Evolutionary conservation across 2,329 filamentous ascomycete species (phyloP).

Genomic region (Hypoxylon sp.): DNA sequence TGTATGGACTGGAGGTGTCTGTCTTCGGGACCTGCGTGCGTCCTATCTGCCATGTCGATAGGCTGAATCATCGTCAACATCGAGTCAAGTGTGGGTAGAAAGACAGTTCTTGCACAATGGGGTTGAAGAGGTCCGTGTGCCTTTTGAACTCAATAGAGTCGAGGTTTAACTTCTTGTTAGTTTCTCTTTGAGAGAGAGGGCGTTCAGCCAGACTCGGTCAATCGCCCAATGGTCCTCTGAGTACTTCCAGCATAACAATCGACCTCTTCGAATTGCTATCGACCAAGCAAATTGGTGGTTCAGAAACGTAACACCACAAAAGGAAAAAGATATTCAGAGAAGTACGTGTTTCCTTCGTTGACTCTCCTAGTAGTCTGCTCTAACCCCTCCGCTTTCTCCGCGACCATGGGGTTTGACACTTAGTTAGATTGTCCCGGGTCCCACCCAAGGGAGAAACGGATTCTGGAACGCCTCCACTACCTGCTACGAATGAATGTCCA

Average conservation of each 20-base stretch:
- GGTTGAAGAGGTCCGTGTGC: slow-evolving; percentile 29
- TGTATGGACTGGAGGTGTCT: not conserved
- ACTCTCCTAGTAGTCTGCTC: not conserved
- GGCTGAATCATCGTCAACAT: not conserved
- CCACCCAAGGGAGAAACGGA: slow-evolving; percentile 46
- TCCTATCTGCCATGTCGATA: not conserved
- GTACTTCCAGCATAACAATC: slow-evolving; percentile 42
- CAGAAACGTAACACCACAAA: slow-evolving; percentile 40
- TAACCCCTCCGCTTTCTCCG: slow-evolving; percentile 2
- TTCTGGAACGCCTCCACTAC: slow-evolving; percentile 59
- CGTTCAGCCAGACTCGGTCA: slow-evolving; percentile 30
- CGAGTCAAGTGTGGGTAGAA: not conserved
- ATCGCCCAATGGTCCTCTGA: slow-evolving; percentile 47
- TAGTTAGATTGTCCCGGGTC: slow-evolving; percentile 42
- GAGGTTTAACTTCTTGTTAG: slow-evolving; percentile 22
- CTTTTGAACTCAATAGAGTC: not conserved
- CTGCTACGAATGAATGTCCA: slow-evolving; percentile 62
- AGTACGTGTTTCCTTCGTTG: slow-evolving; percentile 38
- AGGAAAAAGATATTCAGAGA: slow-evolving; percentile 38
- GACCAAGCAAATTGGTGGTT: slow-evolving; percentile 48
- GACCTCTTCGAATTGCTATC: slow-evolving; percentile 50
- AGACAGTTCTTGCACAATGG: slow-evolving; percentile 18
- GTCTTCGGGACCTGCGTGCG: not conserved
- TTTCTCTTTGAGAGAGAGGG: slow-evolving; percentile 42
- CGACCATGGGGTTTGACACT: not conserved